phyloP scores from a whole-genome alignment of 1,139 yeast species.

The Debaryomyces psychrophilus region DNA sequence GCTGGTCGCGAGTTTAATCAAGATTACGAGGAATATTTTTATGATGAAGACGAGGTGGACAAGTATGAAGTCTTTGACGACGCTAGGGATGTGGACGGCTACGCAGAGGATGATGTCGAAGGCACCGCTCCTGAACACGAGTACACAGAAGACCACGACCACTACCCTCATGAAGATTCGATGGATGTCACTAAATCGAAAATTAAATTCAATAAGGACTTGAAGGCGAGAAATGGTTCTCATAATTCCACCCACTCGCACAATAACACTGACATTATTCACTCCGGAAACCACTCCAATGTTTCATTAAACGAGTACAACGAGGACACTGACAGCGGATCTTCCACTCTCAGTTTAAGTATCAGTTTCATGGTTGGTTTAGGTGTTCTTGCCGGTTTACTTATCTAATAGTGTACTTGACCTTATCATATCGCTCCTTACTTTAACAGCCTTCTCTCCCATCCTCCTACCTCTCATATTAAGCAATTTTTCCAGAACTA shows the following conservation, averaged over 20 bases:
- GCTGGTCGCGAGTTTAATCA: constrained; percentile 19
- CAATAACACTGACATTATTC: constrained; percentile 1
- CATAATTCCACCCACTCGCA: constrained; percentile 5
- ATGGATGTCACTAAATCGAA: neutral
- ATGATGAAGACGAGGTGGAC: constrained; percentile 23
- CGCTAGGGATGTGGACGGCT: neutral
- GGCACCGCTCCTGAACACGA: neutral
- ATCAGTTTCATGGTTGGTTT: constrained; percentile 22
- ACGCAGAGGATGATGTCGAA: constrained; percentile 20
- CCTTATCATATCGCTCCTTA: neutral
- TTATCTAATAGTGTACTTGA: constrained; percentile 19
- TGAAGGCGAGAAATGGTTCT: constrained; percentile 1
- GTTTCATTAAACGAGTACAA: constrained; percentile 11
- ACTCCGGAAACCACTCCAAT: constrained; percentile 13
- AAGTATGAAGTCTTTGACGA: constrained; percentile 16
- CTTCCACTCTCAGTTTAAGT: constrained; percentile 12
- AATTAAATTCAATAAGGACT: neutral
- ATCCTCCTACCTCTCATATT: neutral
- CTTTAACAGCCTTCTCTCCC: neutral
- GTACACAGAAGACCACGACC: neutral
- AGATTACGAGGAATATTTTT: constrained; percentile 20
- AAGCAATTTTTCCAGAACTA: neutral
- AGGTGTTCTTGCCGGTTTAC: constrained; percentile 26
- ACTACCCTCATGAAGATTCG: neutral
- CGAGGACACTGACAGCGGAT: constrained; percentile 22